phyloP scores from a whole-genome alignment of 1,139 yeast genomes.

The Chernovozyma sophiae-reginae region DNA sequence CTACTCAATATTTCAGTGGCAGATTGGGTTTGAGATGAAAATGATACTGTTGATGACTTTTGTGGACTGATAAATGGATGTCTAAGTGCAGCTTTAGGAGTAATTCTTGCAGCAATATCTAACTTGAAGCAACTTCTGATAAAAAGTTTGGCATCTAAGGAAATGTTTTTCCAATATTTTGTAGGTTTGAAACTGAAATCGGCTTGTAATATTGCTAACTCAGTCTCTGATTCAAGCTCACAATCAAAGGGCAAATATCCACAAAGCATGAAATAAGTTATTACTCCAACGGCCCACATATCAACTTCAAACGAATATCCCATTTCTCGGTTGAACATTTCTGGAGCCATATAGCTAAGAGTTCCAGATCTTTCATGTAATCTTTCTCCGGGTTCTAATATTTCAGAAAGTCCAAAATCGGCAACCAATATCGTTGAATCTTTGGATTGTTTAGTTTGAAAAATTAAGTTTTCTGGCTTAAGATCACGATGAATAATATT shows the following conservation, averaged over 20 bases:
- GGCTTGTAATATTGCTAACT: slow-evolving; percentile 52
- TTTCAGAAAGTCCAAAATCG: slow-evolving; percentile 64
- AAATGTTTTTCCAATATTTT: slow-evolving; percentile 56
- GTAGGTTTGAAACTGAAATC: slow-evolving; percentile 61
- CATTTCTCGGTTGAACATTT: slow-evolving; percentile 43
- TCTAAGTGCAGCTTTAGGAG: slow-evolving; percentile 40
- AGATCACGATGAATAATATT: slow-evolving; percentile 40
- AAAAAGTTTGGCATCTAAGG: slow-evolving; percentile 55
- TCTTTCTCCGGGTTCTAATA: slow-evolving; percentile 19
- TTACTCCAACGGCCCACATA: slow-evolving; percentile 76
- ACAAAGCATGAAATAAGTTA: slow-evolving; percentile 65
- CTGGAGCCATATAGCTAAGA: slow-evolving; percentile 75
- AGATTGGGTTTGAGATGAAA: no score
- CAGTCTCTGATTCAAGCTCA: slow-evolving; percentile 67
- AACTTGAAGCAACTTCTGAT: slow-evolving; percentile 50
- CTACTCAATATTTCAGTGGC: no score
- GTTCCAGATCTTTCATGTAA: slow-evolving; percentile 52
- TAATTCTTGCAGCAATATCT: slow-evolving; percentile 44
- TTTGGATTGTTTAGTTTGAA: slow-evolving; percentile 14
- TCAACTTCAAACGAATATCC: slow-evolving; percentile 64
- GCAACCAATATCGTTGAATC: slow-evolving; percentile 56
- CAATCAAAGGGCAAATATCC: slow-evolving; percentile 82
- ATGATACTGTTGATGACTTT: no score
- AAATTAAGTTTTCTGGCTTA: slow-evolving; percentile 39
- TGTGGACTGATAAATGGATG: slow-evolving; percentile 60